Conservation (phyloP, 2,329 filamentous ascomycete species). For the Knoxdaviesia proteae region DNA sequence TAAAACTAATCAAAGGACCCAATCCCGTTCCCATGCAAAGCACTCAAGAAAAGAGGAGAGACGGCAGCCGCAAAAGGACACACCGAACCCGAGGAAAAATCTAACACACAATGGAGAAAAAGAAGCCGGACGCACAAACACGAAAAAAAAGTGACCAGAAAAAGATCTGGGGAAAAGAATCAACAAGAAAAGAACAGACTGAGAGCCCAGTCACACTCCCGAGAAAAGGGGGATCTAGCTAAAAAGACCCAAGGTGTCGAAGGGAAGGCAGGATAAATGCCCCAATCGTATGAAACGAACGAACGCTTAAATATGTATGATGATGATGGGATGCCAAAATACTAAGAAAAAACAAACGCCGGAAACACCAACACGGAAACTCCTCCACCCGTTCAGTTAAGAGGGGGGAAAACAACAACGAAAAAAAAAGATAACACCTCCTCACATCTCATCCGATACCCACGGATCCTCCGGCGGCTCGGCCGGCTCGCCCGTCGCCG, state of each 20-base stretch:
- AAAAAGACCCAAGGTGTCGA: no score
- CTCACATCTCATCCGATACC: conserved; percentile 13
- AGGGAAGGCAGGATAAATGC: no score
- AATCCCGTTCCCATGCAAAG: neutral
- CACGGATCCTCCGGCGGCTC: conserved; percentile 6
- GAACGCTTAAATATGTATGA: neutral
- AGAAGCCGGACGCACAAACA: no score
- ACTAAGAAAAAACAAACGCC: neutral
- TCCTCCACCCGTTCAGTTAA: neutral
- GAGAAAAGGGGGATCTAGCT: neutral
- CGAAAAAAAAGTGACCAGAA: neutral
- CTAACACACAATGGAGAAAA: no score
- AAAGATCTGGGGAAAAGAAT: neutral
- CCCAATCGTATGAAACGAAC: no score
- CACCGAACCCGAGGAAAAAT: no score
- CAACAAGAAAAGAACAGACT: neutral
- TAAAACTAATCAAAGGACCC: no score
- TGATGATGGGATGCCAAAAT: neutral
- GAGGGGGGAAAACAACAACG: neutral
- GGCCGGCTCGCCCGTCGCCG: no score
- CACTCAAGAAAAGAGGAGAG: neutral
- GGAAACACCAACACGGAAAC: neutral
- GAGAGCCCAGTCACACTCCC: neutral
- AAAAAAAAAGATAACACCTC: neutral
- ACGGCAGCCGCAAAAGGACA: no score